Conservation (phyloP, 768 basidiomycete genomes). For the Symmetrospora coprosmae region DNA sequence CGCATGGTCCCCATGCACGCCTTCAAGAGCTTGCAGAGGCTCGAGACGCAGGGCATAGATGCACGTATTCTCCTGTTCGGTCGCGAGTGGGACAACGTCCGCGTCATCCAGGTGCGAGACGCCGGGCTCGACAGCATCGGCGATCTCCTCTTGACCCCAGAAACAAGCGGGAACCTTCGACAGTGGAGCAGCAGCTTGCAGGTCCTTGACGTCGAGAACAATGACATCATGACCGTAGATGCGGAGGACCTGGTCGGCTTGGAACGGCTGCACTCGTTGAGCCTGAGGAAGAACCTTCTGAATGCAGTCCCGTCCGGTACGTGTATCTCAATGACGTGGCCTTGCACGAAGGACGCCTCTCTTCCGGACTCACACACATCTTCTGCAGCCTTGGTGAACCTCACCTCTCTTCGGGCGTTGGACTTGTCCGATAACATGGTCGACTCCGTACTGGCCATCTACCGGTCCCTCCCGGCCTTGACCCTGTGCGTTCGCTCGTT, state of each 20-base stretch:
- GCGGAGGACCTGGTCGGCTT: conserved; percentile 1
- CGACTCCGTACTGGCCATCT: conserved; percentile 75
- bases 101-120: conserved; percentile 58
- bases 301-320: conserved; percentile 72
- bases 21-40: conserved; percentile 67
- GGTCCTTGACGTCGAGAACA: conserved; percentile 63
- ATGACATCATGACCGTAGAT: conserved; percentile 60
- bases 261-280: conserved; percentile 39
- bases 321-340: conserved; percentile 69
- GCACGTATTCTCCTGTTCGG: conserved; percentile 68
- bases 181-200: conserved; percentile 39
- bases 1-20: conserved; percentile 65
- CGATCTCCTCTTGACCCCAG: conserved; percentile 63
- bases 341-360: too few species aligned
- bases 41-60: conserved; percentile 67
- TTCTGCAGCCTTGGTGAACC: conserved; percentile 51
- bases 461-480: neutral
- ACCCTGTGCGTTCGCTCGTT: neutral
- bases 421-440: conserved; percentile 97
- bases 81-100: conserved; percentile 57
- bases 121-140: conserved; percentile 70
- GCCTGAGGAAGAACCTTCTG: conserved; percentile 64
- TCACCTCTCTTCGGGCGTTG: conserved; percentile 72
- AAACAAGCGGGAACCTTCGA: conserved; percentile 43
- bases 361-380: conserved; percentile 53